Evolutionary conservation across 208 protist genomes (phyloP), one percentile per base, ranked within the genome.

Genomic region (Trypanosoma avium): DNA sequence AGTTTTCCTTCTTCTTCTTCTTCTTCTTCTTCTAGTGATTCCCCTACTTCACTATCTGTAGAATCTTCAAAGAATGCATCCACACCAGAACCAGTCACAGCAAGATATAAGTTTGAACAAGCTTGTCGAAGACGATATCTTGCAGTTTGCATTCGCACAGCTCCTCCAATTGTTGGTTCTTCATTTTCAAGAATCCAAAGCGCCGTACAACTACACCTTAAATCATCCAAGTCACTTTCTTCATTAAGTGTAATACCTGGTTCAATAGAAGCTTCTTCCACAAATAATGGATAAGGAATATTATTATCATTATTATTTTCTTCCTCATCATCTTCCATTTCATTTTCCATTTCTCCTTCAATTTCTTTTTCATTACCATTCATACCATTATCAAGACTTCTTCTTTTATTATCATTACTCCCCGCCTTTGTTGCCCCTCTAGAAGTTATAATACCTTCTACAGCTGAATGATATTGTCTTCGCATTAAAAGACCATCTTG

Each of bases 101-200:
- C 76, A 12, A 92, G 35, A 73, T 92, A 92, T 47, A 80, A 63
- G 47, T 82, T 82, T 3, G 86, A 80, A 38, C 81, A 64, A 29
- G 80, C 75, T 49, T 92, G 86, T 30, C 75, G 73, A 2, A 92
- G 50, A 40, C 86, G 79, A 61, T 88, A 89, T 33, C 43, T 53
- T 21, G 50, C 35, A n/a, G 45, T 61, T n/a, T 61, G 60, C 35
- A 79, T 57, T 15, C 72, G 70, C 42, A 93, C 63, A 19, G 82
- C 72, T 0, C 86, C 86, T 24, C 80, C 82, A 8, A 75, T 24
- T 29, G 61, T 77, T 17, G 86, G 86, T 42, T 89, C 73, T 60
- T 82, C 82, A 38, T 76, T 61, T 67, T 93, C 81, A 24, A 93
- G 73, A 50, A 84, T 69, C 86, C 86, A 93, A 30, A 88, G 70